Evolutionary conservation across 192 early-diverging fungal genomes (phyloP).

Genomic region (Podila epigama): DNA sequence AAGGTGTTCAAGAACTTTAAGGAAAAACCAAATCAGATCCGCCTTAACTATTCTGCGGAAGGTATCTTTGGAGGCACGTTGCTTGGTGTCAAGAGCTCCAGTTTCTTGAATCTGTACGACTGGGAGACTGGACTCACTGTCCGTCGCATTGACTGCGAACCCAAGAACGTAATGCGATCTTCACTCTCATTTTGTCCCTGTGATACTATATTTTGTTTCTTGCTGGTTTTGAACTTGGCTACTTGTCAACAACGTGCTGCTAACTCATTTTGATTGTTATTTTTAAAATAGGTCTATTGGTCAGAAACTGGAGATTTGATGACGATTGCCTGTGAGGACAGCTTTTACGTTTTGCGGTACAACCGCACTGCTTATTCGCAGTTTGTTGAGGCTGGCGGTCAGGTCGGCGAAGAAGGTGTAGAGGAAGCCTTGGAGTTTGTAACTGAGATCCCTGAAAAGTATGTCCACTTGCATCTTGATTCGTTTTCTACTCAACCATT

Average conservation of each 20-base stretch:
- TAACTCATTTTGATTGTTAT: background rate
- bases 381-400: constrained; percentile 71
- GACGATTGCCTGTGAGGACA: constrained; percentile 91
- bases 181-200: background rate
- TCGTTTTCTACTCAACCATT: background rate
- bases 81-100: constrained; percentile 85
- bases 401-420: constrained; percentile 90
- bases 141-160: constrained; percentile 93
- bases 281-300: constrained; percentile 80
- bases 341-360: constrained; percentile 93
- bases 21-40: constrained; percentile 78
- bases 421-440: constrained; percentile 98
- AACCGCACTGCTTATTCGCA: constrained; percentile 84
- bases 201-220: too few relatives aligned
- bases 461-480: constrained; percentile 6
- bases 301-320: constrained; percentile 94
- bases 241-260: background rate
- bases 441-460: constrained; percentile 89
- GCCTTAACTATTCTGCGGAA: constrained; percentile 86
- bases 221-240: too few relatives aligned
- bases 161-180: constrained; percentile 66
- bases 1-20: constrained; percentile 97
- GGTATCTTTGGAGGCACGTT: constrained; percentile 95
- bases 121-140: constrained; percentile 95
- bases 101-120: constrained; percentile 95